Conservation (phyloP, 2,329 filamentous ascomycete species). For the Fusarium keratoplasticum region DNA sequence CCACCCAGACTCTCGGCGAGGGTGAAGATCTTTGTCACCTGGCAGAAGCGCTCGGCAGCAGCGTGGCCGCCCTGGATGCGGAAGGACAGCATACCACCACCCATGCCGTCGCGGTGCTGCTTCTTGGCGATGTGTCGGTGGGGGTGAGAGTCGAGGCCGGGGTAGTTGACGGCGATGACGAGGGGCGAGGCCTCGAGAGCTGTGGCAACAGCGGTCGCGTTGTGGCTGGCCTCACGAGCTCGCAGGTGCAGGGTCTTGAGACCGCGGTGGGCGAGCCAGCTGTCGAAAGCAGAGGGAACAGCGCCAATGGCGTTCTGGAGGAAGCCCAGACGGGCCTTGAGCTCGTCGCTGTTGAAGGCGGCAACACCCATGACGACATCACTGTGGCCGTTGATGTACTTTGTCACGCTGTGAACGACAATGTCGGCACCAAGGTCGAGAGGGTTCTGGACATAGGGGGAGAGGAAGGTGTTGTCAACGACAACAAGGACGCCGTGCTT, state of each 20-base stretch:
- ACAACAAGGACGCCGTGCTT: constrained; percentile 91
- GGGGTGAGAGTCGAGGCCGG: constrained; percentile 87
- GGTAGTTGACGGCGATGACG: constrained; percentile 94
- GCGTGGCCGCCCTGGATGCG: constrained; percentile 87
- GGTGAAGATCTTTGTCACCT: constrained; percentile 88
- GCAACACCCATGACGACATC: constrained; percentile 98
- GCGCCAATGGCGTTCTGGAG: constrained; percentile 98
- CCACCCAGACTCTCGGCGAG: constrained; percentile 93
- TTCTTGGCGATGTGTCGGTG: constrained; percentile 86
- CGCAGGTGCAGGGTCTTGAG: constrained; percentile 97
- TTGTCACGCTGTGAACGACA: constrained; percentile 96
- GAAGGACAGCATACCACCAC: constrained; percentile 98
- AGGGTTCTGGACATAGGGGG: constrained; percentile 96
- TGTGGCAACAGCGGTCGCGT: constrained; percentile 81
- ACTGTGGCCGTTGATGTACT: constrained; percentile 98
- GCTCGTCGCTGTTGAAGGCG: constrained; percentile 88
- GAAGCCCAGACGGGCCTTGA: constrained; percentile 84
- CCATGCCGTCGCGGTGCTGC: constrained; percentile 94
- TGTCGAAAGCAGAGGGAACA: constrained; percentile 94
- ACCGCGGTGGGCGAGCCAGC: constrained; percentile 96
- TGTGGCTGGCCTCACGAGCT: constrained; percentile 84
- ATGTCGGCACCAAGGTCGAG: constrained; percentile 96
- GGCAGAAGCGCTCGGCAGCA: constrained; percentile 93
- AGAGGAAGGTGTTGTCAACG: constrained; percentile 99
- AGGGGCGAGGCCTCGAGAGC: constrained; percentile 83